Base-by-base conservation (phyloP, 768 basidiomycete species). In the Boletus rubropictus region DNA sequence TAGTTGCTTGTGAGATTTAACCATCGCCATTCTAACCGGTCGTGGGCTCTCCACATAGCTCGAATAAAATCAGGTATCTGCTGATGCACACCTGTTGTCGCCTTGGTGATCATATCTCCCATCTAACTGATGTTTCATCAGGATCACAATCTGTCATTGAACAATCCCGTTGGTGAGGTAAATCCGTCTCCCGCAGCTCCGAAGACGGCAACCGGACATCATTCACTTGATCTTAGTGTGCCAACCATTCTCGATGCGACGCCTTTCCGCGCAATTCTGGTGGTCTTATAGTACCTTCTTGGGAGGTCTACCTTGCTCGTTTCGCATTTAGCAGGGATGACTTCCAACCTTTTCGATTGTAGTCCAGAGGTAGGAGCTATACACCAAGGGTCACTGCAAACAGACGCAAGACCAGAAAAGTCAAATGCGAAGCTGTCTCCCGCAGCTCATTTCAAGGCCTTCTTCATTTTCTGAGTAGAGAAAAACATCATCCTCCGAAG, bases 391-490 rank as follows among this genome's bases (percentile, higher is more conserved):
- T 11, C 14, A n/a, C 22, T 6, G 8, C 22, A n/a, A 39, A 14
- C 40, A 20, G 24, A 37, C 42, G 20, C 36, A 46, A 44, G 14
- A 10, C 24, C 34, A 15, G 28, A 20, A 44, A 44, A 18, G 11
- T n/a, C 7, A n/a, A 14, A 27, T 18, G n/a, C 7, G 7, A 15
- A 20, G 24, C 36, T 25, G 28, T 21, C 36, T 14, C 33, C 9
- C 8, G 34, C 11, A 42, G 49, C 42, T 55, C 42, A 86, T 69
- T 88, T 88, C 69, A 89, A 62, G 2, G 84, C 84, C 49, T 82
- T 81, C 69, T 86, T 88, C 86, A 89, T 86, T 75, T 80, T 82
- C 86, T 87, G 49, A n/a, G 14, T 31, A 36, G 34, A 29, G 27
- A 42, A 46, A 49, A 5, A 52, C 7, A 14, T 31, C 21, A 39